Conservation (phyloP, 1,139 yeast genomes). For the Suhomyces bolitotheri region DNA sequence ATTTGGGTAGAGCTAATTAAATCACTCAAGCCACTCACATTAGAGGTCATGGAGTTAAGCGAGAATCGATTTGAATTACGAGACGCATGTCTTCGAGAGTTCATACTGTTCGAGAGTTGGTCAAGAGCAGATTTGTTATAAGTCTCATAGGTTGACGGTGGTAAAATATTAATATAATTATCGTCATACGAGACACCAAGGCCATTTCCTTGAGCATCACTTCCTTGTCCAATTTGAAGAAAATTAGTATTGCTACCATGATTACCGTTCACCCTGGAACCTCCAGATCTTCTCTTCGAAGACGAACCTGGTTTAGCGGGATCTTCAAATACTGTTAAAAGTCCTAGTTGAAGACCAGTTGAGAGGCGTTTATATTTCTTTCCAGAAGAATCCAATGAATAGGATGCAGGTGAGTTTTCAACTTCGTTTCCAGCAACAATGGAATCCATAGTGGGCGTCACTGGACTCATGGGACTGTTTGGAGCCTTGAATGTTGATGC, state of each 20-base stretch:
- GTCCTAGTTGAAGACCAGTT: constrained; percentile 42
- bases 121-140: constrained; percentile 43
- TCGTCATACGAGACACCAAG: constrained; percentile 28
- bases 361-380: constrained; percentile 37
- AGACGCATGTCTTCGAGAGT: constrained; percentile 13
- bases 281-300: constrained; percentile 7
- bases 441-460: constrained; percentile 3
- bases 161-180: constrained; percentile 30
- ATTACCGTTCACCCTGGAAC: constrained; percentile 1
- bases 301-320: constrained; percentile 11
- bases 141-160: constrained; percentile 28
- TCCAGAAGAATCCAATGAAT: constrained; percentile 16
- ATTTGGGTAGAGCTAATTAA: constrained; percentile 40
- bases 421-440: constrained; percentile 6
- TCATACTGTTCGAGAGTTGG: constrained; percentile 21
- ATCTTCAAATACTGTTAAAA: constrained; percentile 44
- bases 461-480: constrained; percentile 12
- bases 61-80: constrained; percentile 35
- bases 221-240: not conserved
- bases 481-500: constrained; percentile 9
- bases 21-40: constrained; percentile 45
- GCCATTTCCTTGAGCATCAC: not conserved
- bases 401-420: constrained; percentile 12
- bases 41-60: constrained; percentile 42
- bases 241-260: constrained; percentile 1